phyloP scores from a whole-genome alignment of 495 filamentous ascomycete genomes.

The Neurospora sp. region DNA sequence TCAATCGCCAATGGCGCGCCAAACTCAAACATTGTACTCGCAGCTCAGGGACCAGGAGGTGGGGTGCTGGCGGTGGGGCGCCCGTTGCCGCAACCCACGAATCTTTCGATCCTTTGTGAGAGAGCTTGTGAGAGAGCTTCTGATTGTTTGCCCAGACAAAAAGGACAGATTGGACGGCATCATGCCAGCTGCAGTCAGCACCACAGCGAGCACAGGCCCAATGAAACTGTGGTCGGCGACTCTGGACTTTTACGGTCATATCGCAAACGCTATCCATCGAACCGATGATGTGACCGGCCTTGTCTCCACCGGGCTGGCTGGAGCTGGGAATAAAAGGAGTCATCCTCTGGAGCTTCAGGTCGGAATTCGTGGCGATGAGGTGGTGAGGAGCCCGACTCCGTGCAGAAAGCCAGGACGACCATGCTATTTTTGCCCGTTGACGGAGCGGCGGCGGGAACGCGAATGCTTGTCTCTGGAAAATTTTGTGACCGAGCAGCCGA shows the following conservation, averaged over 20 bases:
- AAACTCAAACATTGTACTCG: not conserved
- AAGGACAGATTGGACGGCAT: not conserved
- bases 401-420: not conserved
- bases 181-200: not conserved
- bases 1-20: not conserved
- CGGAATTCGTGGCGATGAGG: not conserved
- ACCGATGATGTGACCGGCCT: conserved; percentile 14
- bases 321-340: not conserved
- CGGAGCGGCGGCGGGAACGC: not conserved
- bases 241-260: not conserved
- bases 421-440: not conserved
- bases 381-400: not conserved
- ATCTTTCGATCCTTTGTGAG: not conserved
- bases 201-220: not conserved
- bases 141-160: not conserved
- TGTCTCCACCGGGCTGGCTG: conserved; percentile 2
- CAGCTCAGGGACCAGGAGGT: not conserved
- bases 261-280: conserved; percentile 7
- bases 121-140: too few species aligned
- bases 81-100: not conserved
- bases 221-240: not conserved
- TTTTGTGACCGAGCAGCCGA: not conserved
- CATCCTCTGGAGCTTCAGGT: not conserved
- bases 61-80: not conserved
- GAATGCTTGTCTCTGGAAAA: not conserved